Conservation (phyloP, 2,329 filamentous ascomycete genomes). For the Chaetomiaceae sp. region DNA sequence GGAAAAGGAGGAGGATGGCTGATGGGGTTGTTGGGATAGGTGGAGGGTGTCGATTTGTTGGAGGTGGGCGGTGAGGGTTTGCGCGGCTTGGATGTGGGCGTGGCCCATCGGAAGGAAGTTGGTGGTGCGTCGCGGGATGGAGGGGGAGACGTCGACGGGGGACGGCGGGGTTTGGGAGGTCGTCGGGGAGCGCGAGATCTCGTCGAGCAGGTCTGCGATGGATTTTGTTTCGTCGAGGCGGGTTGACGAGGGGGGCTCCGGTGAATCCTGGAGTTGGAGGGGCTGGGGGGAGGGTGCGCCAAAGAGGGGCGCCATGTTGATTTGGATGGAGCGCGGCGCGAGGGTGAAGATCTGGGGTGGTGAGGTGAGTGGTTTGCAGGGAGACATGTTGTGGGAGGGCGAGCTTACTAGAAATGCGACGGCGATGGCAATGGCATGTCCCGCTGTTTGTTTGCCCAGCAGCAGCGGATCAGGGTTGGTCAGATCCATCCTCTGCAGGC, state of each 20-base stretch:
- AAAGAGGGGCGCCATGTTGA: conserved; percentile 57
- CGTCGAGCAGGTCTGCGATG: conserved; percentile 46
- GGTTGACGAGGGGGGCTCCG: conserved; percentile 9
- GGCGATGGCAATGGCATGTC: conserved; percentile 52
- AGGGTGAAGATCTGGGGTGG: conserved; percentile 41
- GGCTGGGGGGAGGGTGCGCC: conserved; percentile 26
- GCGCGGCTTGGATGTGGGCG: conserved; percentile 15
- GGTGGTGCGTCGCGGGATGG: conserved; percentile 1
- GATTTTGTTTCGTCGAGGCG: conserved; percentile 35
- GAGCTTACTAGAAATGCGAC: conserved; percentile 51
- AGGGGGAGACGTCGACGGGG: conserved; percentile 9
- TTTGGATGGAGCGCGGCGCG: conserved; percentile 44
- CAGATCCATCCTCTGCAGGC: conserved; percentile 43
- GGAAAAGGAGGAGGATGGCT: background rate
- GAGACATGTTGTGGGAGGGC: background rate
- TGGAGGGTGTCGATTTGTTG: conserved; percentile 17
- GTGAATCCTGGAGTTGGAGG: conserved; percentile 20
- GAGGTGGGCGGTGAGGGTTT: conserved; percentile 11
- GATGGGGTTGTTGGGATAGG: conserved; percentile 11
- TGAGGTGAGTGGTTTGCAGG: background rate
- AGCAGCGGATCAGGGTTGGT: conserved; percentile 37
- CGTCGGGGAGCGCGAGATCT: conserved; percentile 38
- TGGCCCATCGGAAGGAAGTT: conserved; percentile 16
- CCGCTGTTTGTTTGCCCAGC: conserved; percentile 41
- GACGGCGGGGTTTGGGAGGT: conserved; percentile 20